Base-by-base conservation (phyloP, 2,329 filamentous ascomycete species). In the Nigrograna mackinnonii region DNA sequence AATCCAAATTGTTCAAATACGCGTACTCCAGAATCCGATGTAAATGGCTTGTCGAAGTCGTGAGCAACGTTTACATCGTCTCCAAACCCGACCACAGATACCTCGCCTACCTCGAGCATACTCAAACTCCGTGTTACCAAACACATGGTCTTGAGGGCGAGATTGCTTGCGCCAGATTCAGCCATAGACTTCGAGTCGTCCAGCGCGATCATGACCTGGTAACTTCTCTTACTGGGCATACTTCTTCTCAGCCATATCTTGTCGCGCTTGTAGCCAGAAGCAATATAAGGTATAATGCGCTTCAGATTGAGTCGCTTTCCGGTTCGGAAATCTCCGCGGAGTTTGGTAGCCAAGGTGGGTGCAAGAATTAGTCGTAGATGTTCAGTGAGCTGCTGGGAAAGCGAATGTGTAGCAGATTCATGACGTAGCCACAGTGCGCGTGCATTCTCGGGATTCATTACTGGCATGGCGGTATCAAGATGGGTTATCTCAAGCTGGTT, bases 241-340 rank as follows among this genome's bases (percentile, higher is more conserved):
- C 84, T 86, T 42, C 95, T 85, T 12, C 95, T 87, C 86, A 99
- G 95, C 94, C 94, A 99, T 71, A 99, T 99, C 78, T 99, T 99
- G 80, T 99, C 94, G 47, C 94, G 89, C 78, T 96, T 97, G 79
- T 96, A 99, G 64, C 88, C 86, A 0, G 91, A 97, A 1, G 95
- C 94, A 57, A 99, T 97, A 73, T 99, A 99, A 0, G 95, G 94
- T 60, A 99, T 99, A 71, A 99, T 99, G 56, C 92, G 90, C 72
- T 97, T 97, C 76, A 99, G 96, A 71, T 97, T 99, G 58, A 99
- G 89, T 0, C 94, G 87, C 69, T 99, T 99, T 50, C 94, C 94
- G 0, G 94, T 99, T 55, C 94, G 89, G 80, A 95, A 97, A 55
- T 95, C 91, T 32, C 94, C 94, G 2, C 92, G 91, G 49, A 99